Evolutionary conservation across 1,284 basidiomycete species (phyloP).

Genomic region (Peniophora sp.): DNA sequence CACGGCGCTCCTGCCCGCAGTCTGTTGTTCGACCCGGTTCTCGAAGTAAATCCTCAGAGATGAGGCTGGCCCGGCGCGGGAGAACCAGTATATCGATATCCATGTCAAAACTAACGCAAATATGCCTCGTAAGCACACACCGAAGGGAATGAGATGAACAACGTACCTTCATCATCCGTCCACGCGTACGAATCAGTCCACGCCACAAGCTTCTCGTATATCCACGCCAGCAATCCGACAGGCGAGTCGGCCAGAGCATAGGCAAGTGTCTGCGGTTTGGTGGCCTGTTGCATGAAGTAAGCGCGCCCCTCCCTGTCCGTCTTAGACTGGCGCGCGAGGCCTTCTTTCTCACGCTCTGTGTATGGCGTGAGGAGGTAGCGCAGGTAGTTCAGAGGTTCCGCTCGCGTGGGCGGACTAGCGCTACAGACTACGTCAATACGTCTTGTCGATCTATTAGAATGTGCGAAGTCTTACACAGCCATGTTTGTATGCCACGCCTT

Average conservation of each 20-base stretch:
- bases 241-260: constrained; percentile 49
- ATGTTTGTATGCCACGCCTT: constrained; percentile 29
- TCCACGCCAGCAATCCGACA: constrained; percentile 46
- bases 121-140: not conserved
- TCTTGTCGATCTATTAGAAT: not conserved
- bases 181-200: constrained; percentile 45
- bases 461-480: constrained; percentile 16
- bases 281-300: constrained; percentile 21
- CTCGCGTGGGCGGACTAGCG: constrained; percentile 12
- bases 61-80: constrained; percentile 39
- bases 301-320: constrained; percentile 17
- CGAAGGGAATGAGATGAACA: not conserved
- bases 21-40: constrained; percentile 1
- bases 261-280: constrained; percentile 28
- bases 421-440: not conserved
- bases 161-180: constrained; percentile 38
- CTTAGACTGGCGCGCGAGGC: constrained; percentile 12
- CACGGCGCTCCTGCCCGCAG: not conserved
- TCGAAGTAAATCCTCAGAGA: constrained; percentile 44
- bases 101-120: constrained; percentile 36
- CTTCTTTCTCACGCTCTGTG: constrained; percentile 12
- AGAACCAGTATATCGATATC: constrained; percentile 51
- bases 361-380: constrained; percentile 16
- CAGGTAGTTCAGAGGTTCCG: constrained; percentile 19
- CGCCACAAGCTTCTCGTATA: constrained; percentile 45